Evolutionary conservation across 352 stramenopile species (phyloP).

Genomic region (Globisporangium paroecandrum): DNA sequence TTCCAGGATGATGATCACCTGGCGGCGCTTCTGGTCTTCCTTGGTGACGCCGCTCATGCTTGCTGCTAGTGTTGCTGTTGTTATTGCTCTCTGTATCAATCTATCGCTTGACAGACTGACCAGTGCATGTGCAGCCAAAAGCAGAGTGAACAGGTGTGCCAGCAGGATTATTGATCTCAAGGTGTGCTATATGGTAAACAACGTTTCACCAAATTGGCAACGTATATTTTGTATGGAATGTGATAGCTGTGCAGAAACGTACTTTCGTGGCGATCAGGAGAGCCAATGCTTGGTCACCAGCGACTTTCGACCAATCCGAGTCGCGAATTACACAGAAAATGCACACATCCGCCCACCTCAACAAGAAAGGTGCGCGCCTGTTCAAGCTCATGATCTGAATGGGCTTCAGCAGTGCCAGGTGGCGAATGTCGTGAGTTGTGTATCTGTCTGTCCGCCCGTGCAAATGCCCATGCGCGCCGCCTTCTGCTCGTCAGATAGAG

Average conservation of each 20-base stretch:
- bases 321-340: background rate
- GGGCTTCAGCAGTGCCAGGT: background rate
- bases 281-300: conserved; percentile 6
- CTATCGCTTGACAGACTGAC: background rate
- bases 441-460: background rate
- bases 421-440: background rate
- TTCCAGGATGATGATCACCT: conserved; percentile 98
- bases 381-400: background rate
- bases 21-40: conserved; percentile 75
- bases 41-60: conserved; percentile 39
- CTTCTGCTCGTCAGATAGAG: background rate
- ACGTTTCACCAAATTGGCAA: background rate
- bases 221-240: background rate
- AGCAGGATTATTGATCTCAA: background rate
- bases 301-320: conserved; percentile 6
- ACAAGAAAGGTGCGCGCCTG: background rate
- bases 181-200: background rate
- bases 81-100: background rate
- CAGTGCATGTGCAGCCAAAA: background rate
- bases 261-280: background rate
- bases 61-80: background rate
- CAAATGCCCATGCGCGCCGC: background rate
- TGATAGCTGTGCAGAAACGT: background rate
- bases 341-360: background rate
- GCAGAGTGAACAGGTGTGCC: background rate